A percentile compares a stretch with the other conserved stretches of the same genome.
Conservation (phyloP, 179 eudicot genomes). For the Drosera spatulata region DNA sequence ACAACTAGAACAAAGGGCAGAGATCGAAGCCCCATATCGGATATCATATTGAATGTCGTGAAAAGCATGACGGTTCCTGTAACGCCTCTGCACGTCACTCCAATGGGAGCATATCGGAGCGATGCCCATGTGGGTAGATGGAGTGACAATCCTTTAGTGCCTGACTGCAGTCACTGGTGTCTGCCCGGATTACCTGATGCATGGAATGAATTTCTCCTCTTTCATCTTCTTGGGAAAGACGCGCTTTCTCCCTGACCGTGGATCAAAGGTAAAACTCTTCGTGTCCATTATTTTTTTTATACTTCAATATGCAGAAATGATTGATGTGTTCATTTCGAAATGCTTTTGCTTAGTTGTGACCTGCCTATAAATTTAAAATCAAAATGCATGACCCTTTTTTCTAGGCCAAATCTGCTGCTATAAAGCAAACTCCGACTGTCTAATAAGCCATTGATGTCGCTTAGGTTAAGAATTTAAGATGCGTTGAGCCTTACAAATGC, state of each 20-base stretch:
- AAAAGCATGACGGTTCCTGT: constrained; percentile 29
- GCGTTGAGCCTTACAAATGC: too few relatives aligned
- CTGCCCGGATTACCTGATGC: constrained; percentile 41
- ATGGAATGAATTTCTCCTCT: constrained; percentile 37
- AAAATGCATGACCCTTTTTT: too few relatives aligned
- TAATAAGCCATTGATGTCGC: too few relatives aligned
- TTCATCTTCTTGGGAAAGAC: constrained; percentile 31
- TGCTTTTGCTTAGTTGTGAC: too few relatives aligned
- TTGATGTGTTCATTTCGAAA: too few relatives aligned
- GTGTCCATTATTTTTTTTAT: too few relatives aligned
- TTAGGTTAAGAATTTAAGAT: too few relatives aligned
- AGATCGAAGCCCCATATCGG: constrained; percentile 25
- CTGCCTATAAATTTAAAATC: too few relatives aligned
- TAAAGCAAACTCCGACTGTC: too few relatives aligned
- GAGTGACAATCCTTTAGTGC: constrained; percentile 30
- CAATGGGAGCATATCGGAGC: constrained; percentile 40
- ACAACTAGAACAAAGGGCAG: constrained; percentile 28
- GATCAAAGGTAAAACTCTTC: too few relatives aligned
- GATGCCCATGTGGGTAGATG: constrained; percentile 39
- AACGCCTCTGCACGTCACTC: constrained; percentile 34
- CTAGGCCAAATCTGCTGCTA: too few relatives aligned
- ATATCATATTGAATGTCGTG: constrained; percentile 24
- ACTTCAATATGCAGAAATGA: too few relatives aligned
- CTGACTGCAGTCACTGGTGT: constrained; percentile 44
- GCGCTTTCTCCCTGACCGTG: constrained; percentile 5